Conservation (phyloP, 116 monocot species). For the Papilionanthe hybrid region DNA sequence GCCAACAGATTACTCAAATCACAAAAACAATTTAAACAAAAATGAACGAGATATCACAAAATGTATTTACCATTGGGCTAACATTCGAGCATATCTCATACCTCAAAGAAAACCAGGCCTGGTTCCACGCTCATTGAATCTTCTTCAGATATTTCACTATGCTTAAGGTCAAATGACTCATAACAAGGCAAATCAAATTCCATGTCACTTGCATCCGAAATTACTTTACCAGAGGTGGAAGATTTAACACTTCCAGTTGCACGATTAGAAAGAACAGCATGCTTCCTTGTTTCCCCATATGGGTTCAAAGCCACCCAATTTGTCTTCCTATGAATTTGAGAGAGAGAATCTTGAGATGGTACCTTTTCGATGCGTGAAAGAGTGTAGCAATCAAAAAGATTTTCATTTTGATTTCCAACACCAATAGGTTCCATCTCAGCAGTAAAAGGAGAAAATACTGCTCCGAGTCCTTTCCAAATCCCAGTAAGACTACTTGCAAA, state of each 20-base stretch:
- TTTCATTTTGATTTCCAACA: slow-evolving; percentile 59
- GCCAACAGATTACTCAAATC: background rate
- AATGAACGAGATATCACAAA: background rate
- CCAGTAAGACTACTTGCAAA: slow-evolving; percentile 82
- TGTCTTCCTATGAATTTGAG: slow-evolving; percentile 50
- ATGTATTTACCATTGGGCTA: background rate
- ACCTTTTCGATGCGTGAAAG: slow-evolving; percentile 59
- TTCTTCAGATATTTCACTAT: slow-evolving; percentile 70
- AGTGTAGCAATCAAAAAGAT: slow-evolving; percentile 90
- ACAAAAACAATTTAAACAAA: background rate
- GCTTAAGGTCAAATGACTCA: slow-evolving; percentile 66
- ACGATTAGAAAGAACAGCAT: slow-evolving; percentile 8
- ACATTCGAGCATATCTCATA: slow-evolving; percentile 13
- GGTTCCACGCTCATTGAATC: slow-evolving; percentile 72
- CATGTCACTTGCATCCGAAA: slow-evolving; percentile 1
- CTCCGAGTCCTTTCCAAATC: slow-evolving; percentile 94
- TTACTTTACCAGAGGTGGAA: slow-evolving; percentile 11
- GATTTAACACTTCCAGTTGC: slow-evolving; percentile 4
- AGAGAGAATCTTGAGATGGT: slow-evolving; percentile 13
- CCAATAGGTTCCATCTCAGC: slow-evolving; percentile 88
- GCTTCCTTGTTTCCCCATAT: slow-evolving; percentile 50
- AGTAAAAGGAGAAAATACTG: slow-evolving; percentile 90
- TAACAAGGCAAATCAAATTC: slow-evolving; percentile 32
- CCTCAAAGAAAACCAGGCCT: slow-evolving; percentile 95
- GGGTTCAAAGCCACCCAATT: slow-evolving; percentile 80